Conservation (phyloP, 441 rosid species). For the Metrosideros polymorpha region DNA sequence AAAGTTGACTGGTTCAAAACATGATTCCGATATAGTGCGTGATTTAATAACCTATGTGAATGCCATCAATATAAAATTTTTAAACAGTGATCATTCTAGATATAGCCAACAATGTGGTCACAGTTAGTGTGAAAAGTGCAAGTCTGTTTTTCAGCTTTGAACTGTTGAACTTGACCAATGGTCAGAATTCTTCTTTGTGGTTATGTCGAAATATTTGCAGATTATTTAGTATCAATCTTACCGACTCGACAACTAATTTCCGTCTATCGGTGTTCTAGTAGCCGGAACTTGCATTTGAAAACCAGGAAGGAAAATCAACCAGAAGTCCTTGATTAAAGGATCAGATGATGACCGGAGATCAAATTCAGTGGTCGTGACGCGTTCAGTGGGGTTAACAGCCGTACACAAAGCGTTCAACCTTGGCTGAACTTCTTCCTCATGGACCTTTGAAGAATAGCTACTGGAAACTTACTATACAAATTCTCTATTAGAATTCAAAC, state of each 20-base stretch:
- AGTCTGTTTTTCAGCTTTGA: neutral
- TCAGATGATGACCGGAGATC: neutral
- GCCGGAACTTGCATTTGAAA: neutral
- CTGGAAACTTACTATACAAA: neutral
- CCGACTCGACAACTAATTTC: neutral
- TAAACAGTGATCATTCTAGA: neutral
- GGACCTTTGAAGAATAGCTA: neutral
- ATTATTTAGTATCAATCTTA: neutral
- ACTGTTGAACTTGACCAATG: neutral
- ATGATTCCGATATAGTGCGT: neutral
- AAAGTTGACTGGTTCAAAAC: neutral
- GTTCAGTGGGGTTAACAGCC: neutral
- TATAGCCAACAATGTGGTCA: neutral
- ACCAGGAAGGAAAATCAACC: neutral
- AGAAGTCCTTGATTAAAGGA: neutral
- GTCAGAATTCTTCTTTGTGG: neutral
- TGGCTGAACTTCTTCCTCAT: neutral
- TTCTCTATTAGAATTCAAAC: neutral
- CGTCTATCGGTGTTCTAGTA: neutral
- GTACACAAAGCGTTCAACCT: neutral
- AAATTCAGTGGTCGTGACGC: neutral
- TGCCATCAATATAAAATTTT: neutral
- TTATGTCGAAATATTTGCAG: neutral
- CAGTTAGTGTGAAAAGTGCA: neutral
- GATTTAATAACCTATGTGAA: neutral